These are phyloP conservation scores for Picea mariana DNA, from an alignment of 83 land plant genomes.

Conservation along the genomic window DNA sequence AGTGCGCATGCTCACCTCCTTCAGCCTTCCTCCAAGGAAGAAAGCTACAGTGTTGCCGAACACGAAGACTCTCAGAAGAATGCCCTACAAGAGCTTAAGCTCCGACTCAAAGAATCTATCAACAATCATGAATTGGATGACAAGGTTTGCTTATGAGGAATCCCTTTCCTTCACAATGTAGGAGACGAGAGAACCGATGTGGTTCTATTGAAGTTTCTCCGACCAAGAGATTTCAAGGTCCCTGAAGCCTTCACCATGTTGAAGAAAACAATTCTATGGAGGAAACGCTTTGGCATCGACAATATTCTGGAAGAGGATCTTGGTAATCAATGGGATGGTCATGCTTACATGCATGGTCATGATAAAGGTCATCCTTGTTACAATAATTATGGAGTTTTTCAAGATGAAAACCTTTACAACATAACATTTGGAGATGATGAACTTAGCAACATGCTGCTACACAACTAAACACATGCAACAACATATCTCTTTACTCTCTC, in stretches of 20 bases:
- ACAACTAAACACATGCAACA: too few species aligned
- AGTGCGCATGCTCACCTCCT: slow-evolving; percentile 15
- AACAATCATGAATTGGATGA: too few species aligned
- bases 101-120: slow-evolving; percentile 37
- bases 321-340: slow-evolving; percentile 23
- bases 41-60: slow-evolving; percentile 45
- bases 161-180: slow-evolving; percentile 22
- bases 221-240: slow-evolving; percentile 81
- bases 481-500: too few species aligned
- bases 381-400: slow-evolving; percentile 54
- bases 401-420: slow-evolving; percentile 43
- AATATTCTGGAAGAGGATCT: slow-evolving; percentile 51
- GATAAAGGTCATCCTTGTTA: slow-evolving; percentile 65
- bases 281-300: slow-evolving; percentile 55
- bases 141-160: too few species aligned
- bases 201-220: slow-evolving; percentile 77
- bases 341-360: slow-evolving; percentile 40
- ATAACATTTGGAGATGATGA: slow-evolving; percentile 40
- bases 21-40: slow-evolving; percentile 48
- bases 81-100: slow-evolving; percentile 36
- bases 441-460: slow-evolving; percentile 23
- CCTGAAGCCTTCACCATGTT: slow-evolving; percentile 62
- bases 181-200: slow-evolving; percentile 67
- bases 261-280: slow-evolving; percentile 58
- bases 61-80: slow-evolving; percentile 23